Percentiles rank a stretch among this genome's conserved stretches.
Evolutionary conservation across 768 basidiomycete genomes (phyloP).

Genomic region (Megacollybia marginata): DNA sequence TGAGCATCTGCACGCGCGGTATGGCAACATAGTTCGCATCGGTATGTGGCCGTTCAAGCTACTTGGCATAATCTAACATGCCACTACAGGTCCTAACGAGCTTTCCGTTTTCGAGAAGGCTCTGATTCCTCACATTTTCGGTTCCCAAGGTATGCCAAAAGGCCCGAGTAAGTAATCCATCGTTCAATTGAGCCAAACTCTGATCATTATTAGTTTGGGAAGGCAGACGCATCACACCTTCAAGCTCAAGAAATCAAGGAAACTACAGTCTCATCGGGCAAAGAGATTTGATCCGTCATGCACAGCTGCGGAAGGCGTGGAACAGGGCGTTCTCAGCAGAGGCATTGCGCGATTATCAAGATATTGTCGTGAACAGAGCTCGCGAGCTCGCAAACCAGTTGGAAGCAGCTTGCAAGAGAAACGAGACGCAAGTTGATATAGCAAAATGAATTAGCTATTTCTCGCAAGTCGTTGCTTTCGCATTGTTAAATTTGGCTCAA

Average conservation of each 20-base stretch:
- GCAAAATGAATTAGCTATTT: slow-evolving; percentile 3
- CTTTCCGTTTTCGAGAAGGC: slow-evolving; percentile 20
- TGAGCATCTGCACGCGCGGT: slow-evolving; percentile 17
- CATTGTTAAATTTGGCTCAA: background rate
- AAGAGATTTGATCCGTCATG: no score
- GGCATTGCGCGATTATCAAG: background rate
- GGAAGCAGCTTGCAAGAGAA: background rate
- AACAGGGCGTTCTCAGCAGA: background rate
- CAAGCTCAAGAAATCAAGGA: background rate
- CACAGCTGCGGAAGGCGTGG: no score
- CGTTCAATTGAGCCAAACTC: background rate
- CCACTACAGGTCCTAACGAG: slow-evolving; percentile 27
- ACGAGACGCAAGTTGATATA: background rate
- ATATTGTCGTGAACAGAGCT: background rate
- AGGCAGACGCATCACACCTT: no score
- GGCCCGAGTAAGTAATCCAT: background rate
- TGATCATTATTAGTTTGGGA: background rate
- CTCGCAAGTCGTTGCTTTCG: background rate
- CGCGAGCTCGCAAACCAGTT: background rate
- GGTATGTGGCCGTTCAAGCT: slow-evolving; percentile 12
- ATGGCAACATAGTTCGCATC: slow-evolving; percentile 25
- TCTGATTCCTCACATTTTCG: slow-evolving; percentile 17
- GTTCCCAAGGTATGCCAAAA: slow-evolving; percentile 8
- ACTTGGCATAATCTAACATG: background rate
- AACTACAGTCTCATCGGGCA: no score